A percentile compares a stretch with the other conserved stretches of the same genome.
These are phyloP conservation scores for Podosphaera fusca DNA, from an alignment of 2,329 filamentous ascomycete genomes.

Conservation along the genomic window DNA sequence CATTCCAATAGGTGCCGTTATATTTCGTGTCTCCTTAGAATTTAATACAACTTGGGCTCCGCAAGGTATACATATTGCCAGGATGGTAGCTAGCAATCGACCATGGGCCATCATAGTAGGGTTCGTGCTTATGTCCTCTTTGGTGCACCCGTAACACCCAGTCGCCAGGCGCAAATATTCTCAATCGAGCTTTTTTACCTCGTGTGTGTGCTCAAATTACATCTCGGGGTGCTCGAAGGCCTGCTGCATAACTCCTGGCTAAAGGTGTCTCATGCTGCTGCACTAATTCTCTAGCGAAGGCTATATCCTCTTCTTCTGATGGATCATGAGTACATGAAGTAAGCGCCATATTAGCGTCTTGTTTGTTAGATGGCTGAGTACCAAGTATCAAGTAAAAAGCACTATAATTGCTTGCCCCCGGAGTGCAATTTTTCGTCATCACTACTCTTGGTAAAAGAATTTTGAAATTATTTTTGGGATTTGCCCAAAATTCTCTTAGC, in stretches of 20 bases:
- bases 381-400: background rate
- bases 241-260: background rate
- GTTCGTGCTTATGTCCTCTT: constrained; percentile 1
- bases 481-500: background rate
- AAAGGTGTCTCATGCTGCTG: background rate
- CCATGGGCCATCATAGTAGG: background rate
- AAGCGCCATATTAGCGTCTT: too few relatives aligned
- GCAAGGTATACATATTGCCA: background rate
- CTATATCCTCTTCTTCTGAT: background rate
- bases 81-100: background rate
- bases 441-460: background rate
- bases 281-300: background rate
- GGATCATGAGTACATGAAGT: background rate
- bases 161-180: background rate
- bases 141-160: background rate
- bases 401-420: background rate
- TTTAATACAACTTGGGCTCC: background rate
- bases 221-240: background rate
- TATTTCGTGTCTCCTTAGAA: background rate
- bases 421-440: background rate
- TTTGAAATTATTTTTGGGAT: background rate
- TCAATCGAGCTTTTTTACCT: background rate
- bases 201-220: background rate
- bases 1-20: background rate
- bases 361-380: background rate